These are phyloP conservation scores for Filobasidium uniguttulatum DNA, from an alignment of 1,284 basidiomycete genomes.

Conservation along the genomic window DNA sequence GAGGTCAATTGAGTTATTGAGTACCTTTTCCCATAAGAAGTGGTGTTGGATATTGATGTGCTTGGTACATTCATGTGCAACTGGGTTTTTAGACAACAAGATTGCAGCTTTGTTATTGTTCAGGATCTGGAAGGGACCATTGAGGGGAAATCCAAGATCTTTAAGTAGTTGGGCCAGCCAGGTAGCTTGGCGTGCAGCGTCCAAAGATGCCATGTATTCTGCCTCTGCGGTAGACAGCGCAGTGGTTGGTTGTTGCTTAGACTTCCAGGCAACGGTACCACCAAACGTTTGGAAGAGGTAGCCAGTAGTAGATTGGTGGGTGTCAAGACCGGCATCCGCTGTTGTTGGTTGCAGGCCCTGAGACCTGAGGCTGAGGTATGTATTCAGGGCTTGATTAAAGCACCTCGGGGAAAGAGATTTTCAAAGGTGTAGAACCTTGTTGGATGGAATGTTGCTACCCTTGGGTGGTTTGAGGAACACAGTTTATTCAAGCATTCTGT, in stretches of 20 bases:
- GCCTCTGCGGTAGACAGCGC: constrained; percentile 37
- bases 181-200: constrained; percentile 37
- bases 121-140: constrained; percentile 1
- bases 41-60: no score
- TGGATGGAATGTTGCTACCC: constrained; percentile 13
- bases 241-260: constrained; percentile 34
- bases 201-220: constrained; percentile 40
- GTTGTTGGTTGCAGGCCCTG: neutral
- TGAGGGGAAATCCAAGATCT: constrained; percentile 16
- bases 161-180: constrained; percentile 31
- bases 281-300: constrained; percentile 30
- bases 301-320: constrained; percentile 31
- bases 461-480: constrained; percentile 31
- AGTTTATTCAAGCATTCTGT: constrained; percentile 37
- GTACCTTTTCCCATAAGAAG: no score
- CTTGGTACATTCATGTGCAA: no score
- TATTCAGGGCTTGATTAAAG: constrained; percentile 31
- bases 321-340: neutral
- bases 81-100: no score
- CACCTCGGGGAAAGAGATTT: constrained; percentile 24
- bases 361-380: constrained; percentile 19
- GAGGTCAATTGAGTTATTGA: no score
- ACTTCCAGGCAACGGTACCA: constrained; percentile 35
- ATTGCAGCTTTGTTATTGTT: constrained; percentile 5
- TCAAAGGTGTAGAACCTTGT: constrained; percentile 18